A percentile compares a stretch with the other conserved stretches of the same genome.
Evolutionary conservation across 176 grass and related monocot species (phyloP).

Genomic region (Juncus effusus): DNA sequence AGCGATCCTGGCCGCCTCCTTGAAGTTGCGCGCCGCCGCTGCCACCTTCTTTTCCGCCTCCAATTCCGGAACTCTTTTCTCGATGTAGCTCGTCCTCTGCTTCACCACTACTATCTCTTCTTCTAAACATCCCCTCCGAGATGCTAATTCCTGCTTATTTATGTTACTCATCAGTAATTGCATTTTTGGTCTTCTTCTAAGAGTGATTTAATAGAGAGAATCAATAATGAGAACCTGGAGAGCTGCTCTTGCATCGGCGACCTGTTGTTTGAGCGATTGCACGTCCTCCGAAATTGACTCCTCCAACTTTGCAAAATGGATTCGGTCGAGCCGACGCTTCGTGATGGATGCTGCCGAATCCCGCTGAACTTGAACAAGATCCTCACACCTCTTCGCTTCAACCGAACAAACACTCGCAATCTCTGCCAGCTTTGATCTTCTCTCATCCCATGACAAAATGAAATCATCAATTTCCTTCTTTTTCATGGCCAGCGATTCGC

Average conservation of each 20-base stretch:
- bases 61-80: slow-evolving; percentile 79
- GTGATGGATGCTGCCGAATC: slow-evolving; percentile 61
- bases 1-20: slow-evolving; percentile 86
- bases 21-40: slow-evolving; percentile 89
- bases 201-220: not conserved
- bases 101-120: slow-evolving; percentile 73
- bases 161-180: slow-evolving; percentile 32
- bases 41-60: slow-evolving; percentile 98
- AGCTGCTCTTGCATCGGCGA: slow-evolving; percentile 67
- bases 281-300: slow-evolving; percentile 71
- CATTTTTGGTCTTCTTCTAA: slow-evolving; percentile 5
- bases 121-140: slow-evolving; percentile 59
- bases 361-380: slow-evolving; percentile 51
- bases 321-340: slow-evolving; percentile 75
- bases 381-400: slow-evolving; percentile 66
- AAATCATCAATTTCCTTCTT: slow-evolving; percentile 67
- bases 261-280: slow-evolving; percentile 76
- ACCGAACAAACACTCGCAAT: slow-evolving; percentile 47
- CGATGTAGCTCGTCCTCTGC: slow-evolving; percentile 74
- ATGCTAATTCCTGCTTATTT: slow-evolving; percentile 64
- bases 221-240: slow-evolving; percentile 58
- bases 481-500: slow-evolving; percentile 41
- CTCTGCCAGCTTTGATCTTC: slow-evolving; percentile 44
- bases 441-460: slow-evolving; percentile 53
- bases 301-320: slow-evolving; percentile 63